Evolutionary conservation across 2,329 filamentous ascomycete species (phyloP).

Genomic region (Arthroderma uncinatum): DNA sequence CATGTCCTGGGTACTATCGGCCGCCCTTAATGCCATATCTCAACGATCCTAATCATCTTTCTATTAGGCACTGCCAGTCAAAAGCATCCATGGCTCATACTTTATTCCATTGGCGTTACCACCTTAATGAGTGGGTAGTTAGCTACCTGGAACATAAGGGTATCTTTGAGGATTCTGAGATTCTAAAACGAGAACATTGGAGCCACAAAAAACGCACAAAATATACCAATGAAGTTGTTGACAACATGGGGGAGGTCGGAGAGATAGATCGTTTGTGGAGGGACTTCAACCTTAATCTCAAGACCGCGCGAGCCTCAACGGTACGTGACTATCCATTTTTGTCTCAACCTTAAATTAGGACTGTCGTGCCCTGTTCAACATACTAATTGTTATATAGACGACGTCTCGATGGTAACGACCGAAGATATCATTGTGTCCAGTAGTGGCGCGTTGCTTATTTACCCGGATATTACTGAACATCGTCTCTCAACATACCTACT

Average conservation of each 20-base stretch:
- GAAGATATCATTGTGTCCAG: not conserved
- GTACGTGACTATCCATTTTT: conserved; percentile 16
- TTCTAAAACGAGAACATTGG: conserved; percentile 52
- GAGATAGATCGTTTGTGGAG: conserved; percentile 52
- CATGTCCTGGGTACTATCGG: not conserved
- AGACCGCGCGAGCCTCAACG: conserved; percentile 45
- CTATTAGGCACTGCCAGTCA: conserved; percentile 43
- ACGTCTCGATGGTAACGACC: not conserved
- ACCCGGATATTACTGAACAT: no score
- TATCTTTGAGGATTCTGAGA: conserved; percentile 45
- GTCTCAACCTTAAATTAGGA: not conserved
- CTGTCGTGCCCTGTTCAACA: not conserved
- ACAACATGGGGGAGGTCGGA: conserved; percentile 49
- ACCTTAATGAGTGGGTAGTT: conserved; percentile 61
- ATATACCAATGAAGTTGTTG: conserved; percentile 53
- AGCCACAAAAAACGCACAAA: conserved; percentile 48
- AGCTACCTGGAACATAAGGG: conserved; percentile 49
- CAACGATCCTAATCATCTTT: no score
- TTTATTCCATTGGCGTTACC: conserved; percentile 63
- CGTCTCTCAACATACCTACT: no score
- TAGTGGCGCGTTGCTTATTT: no score
- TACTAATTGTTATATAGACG: not conserved
- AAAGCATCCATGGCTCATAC: conserved; percentile 61
- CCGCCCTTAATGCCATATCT: not conserved
- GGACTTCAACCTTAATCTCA: conserved; percentile 54